Evolutionary conservation across 148 eudicot genomes (phyloP), one percentile per base, ranked within the genome.

Genomic region (Rheum nobile): DNA sequence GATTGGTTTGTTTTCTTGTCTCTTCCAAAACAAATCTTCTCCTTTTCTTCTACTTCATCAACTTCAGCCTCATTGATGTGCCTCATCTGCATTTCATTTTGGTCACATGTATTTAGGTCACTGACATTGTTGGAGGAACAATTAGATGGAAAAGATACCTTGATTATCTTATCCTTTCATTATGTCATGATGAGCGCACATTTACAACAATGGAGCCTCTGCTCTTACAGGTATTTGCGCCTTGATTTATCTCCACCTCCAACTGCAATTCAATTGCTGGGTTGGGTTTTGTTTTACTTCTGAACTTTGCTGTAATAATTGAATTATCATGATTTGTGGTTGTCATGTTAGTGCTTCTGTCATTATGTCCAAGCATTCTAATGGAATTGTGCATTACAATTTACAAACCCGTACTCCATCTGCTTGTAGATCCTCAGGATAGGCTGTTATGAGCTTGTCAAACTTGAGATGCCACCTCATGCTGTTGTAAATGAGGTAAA

Each of bases 71-170:
- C n/a, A 39, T 17, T 67, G 22, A 34, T 32, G 16, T 32, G 21
- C 39, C 71, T 67, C 42, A 16, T 71, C 2, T 71, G 50, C 73
- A 39, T 69, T 41, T 43, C 43, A 17, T 9, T 29, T 28, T 50
- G 57, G 10, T 32, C 43, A 67, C 43, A 8, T 39, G 73, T 71
- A 43, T 39, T 24, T 77, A 94, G 98, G 96, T 94, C 46, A 94
- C 98, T 1, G 91, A 91, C 67, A 80, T 94, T 75, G 98, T 94
- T 75, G 97, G 96, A 19, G 97, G 98, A 78, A 80, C 98, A 35
- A 91, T 91, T 52, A 92, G 98, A 52, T 94, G 98, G 98, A 87
- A 91, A 85, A 94, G 85, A 89, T 94, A 89, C 79, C 90, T 94
- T 75, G 98, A 94, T 84, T 82, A 88, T 84, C 83, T 94, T 75